These are phyloP conservation scores for Millerago galiae DNA, from an alignment of 805 yeast genomes.

Conservation along the genomic window DNA sequence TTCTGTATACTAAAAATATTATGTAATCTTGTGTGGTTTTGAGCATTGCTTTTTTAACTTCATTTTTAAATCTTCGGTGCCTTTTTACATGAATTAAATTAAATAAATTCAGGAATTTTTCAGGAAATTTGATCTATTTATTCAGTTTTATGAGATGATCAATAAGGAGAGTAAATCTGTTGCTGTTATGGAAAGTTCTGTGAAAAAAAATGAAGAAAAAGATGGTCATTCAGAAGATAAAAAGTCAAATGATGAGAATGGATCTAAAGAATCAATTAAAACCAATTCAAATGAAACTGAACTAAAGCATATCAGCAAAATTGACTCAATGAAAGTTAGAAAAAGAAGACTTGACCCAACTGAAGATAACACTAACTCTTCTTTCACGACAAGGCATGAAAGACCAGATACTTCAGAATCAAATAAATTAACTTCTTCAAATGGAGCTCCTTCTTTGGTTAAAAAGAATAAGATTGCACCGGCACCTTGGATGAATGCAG, in stretches of 20 bases:
- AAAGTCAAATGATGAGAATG: background rate
- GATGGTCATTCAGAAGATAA: too few relatives aligned
- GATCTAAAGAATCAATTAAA: background rate
- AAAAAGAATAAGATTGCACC: background rate
- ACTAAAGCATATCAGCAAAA: background rate
- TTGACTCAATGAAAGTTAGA: conserved; percentile 7
- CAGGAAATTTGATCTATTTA: too few relatives aligned
- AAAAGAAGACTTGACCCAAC: conserved; percentile 11
- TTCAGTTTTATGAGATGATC: too few relatives aligned
- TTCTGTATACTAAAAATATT: too few relatives aligned
- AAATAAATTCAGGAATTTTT: too few relatives aligned
- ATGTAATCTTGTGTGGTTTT: too few relatives aligned
- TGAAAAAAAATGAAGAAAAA: too few relatives aligned
- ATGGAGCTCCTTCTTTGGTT: background rate
- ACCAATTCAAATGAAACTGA: background rate
- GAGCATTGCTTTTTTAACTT: too few relatives aligned
- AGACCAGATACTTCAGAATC: conserved; percentile 1
- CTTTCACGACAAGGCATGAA: conserved; percentile 8
- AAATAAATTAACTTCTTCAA: background rate
- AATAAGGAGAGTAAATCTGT: too few relatives aligned
- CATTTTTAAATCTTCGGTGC: too few relatives aligned
- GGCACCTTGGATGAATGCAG: conserved; percentile 14
- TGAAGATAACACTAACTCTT: background rate
- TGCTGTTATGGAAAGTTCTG: too few relatives aligned
- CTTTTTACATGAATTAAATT: too few relatives aligned